Conservation (phyloP, 163 green algal genomes). For the Scenedesmus sp. region DNA sequence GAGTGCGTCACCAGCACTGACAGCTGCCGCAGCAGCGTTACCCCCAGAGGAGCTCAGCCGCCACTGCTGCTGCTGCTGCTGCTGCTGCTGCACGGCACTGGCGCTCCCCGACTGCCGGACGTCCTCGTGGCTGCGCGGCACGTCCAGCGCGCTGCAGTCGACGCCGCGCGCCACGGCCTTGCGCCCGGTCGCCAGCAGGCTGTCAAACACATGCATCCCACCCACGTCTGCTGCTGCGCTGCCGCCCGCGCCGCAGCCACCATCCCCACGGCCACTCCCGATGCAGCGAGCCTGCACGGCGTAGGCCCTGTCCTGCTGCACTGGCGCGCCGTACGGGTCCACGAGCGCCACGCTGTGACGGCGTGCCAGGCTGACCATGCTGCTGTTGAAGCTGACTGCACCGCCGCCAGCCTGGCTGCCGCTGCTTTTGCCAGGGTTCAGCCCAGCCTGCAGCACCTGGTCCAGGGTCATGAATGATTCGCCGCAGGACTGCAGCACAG, state of each 20-base stretch:
- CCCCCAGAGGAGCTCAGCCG: neutral
- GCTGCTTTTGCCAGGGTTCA: neutral
- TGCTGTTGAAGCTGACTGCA: neutral
- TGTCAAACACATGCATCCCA: neutral
- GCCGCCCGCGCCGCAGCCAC: neutral
- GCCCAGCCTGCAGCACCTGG: neutral
- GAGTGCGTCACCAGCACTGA: neutral
- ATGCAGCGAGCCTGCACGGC: neutral
- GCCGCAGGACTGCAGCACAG: neutral
- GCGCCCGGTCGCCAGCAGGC: neutral
- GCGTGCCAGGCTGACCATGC: neutral
- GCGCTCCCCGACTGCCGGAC: neutral
- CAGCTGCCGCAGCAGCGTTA: neutral
- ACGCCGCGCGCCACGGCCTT: neutral
- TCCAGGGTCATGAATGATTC: neutral
- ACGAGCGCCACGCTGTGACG: neutral
- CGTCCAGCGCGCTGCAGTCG: neutral
- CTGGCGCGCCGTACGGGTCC: neutral
- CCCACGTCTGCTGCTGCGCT: neutral
- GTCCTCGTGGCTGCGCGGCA: neutral
- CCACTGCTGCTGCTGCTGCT: conserved; percentile 13
- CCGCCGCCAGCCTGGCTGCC: neutral
- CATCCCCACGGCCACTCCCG: neutral
- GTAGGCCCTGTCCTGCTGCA: neutral
- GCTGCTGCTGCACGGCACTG: neutral